Evolutionary conservation across 2,329 filamentous ascomycete species (phyloP).

Genomic region (Helicocarpus griseus): DNA sequence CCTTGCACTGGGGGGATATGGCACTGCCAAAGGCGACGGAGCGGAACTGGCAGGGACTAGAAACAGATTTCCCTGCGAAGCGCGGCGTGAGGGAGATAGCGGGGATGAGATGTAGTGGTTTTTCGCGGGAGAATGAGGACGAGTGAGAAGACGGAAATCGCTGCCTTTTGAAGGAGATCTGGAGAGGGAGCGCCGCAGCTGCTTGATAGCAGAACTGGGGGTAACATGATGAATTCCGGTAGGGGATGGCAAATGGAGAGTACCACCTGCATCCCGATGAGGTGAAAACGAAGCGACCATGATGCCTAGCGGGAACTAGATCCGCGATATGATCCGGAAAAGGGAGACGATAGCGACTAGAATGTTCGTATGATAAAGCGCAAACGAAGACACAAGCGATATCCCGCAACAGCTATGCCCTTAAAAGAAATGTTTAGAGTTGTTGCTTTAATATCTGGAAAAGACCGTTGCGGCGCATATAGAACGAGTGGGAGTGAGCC

Average conservation of each 20-base stretch:
- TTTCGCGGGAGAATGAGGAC: constrained; percentile 41
- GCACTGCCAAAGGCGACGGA: constrained; percentile 50
- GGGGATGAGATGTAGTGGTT: constrained; percentile 42
- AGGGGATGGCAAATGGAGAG: constrained; percentile 77
- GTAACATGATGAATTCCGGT: constrained; percentile 75
- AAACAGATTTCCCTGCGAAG: constrained; percentile 44
- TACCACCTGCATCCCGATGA: constrained; percentile 54
- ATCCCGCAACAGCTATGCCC: not conserved
- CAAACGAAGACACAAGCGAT: not conserved
- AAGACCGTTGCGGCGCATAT: not conserved
- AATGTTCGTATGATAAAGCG: not conserved
- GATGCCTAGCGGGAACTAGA: not conserved
- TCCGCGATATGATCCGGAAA: not conserved
- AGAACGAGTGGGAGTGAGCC: not conserved
- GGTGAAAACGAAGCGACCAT: constrained; percentile 42
- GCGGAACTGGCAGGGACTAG: constrained; percentile 35
- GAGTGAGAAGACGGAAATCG: constrained; percentile 56
- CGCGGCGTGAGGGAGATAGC: constrained; percentile 48
- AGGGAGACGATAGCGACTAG: not conserved
- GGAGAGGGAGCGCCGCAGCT: constrained; percentile 77
- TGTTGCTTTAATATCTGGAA: constrained; percentile 1
- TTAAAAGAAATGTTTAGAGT: not conserved
- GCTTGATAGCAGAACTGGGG: constrained; percentile 69
- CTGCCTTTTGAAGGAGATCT: constrained; percentile 79
- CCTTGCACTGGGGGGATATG: constrained; percentile 57